A percentile compares a stretch with the other conserved stretches of the same genome.
Evolutionary conservation across 805 yeast species (phyloP).

Genomic region (Lipomyces starkeyi): DNA sequence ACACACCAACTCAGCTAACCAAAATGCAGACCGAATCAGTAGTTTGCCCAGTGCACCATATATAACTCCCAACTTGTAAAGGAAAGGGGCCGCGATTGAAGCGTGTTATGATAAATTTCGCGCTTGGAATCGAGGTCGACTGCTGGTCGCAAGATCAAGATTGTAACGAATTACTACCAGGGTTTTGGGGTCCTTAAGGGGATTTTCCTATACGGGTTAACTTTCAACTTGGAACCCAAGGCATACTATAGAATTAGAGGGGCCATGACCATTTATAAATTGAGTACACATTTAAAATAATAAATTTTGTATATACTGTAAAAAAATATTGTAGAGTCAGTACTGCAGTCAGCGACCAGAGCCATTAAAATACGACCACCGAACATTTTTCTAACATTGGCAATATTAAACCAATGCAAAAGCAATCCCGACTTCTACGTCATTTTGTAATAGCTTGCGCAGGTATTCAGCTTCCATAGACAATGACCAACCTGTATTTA

Average conservation of each 20-base stretch:
- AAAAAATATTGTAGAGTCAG: background rate
- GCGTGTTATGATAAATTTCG: background rate
- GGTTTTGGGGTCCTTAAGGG: too few species aligned
- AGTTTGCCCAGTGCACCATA: background rate
- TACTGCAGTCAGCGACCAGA: too few species aligned
- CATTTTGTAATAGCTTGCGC: too few species aligned
- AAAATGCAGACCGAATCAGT: background rate
- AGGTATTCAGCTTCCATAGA: background rate
- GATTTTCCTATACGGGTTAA: too few species aligned
- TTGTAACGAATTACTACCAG: too few species aligned
- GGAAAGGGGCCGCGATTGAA: background rate
- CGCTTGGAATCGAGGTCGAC: background rate
- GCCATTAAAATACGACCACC: background rate
- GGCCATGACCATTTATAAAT: too few species aligned
- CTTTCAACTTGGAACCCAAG: too few species aligned
- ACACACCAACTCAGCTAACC: slow-evolving; percentile 2
- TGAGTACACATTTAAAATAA: too few species aligned
- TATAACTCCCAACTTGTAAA: background rate
- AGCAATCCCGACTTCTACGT: background rate
- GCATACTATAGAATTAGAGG: too few species aligned
- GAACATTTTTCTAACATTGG: too few species aligned
- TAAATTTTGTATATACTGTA: too few species aligned
- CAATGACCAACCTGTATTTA: background rate
- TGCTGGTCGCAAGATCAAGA: background rate
- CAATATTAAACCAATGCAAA: too few species aligned